A percentile compares a stretch with the other conserved stretches of the same genome.
phyloP scores from a whole-genome alignment of 2,329 filamentous ascomycete species.

The Microcyclospora tardicrescens region DNA sequence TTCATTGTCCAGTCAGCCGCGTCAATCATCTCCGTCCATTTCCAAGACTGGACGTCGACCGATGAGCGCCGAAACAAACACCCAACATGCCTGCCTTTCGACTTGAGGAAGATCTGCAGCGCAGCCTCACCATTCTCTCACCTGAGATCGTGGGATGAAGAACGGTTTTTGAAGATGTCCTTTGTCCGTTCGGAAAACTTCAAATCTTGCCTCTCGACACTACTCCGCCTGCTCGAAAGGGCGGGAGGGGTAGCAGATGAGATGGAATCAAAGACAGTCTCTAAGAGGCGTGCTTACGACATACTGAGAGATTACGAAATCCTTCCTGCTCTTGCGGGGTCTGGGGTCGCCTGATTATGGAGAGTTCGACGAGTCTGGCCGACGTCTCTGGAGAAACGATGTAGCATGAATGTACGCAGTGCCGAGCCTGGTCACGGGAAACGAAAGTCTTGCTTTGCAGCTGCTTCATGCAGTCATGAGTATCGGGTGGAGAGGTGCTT shows the following conservation, averaged over 20 bases:
- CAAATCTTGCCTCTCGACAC: conserved; percentile 43
- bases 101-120: conserved; percentile 4
- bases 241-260: conserved; percentile 29
- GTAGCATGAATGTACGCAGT: conserved; percentile 3
- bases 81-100: conserved; percentile 16
- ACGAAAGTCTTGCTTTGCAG: conserved; percentile 9
- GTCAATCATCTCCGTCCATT: conserved; percentile 49
- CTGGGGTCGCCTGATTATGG: conserved; percentile 6
- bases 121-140: conserved; percentile 14
- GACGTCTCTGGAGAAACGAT: conserved; percentile 14
- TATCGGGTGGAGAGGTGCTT: too few relatives aligned
- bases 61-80: conserved; percentile 43
- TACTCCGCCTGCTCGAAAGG: neutral
- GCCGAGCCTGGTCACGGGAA: too few relatives aligned
- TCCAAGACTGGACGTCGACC: conserved; percentile 37
- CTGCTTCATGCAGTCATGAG: conserved; percentile 1
- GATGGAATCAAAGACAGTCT: conserved; percentile 94
- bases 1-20: conserved; percentile 46
- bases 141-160: conserved; percentile 28
- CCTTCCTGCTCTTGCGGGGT: conserved; percentile 12
- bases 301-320: conserved; percentile 52
- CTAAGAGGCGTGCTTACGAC: conserved; percentile 62
- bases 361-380: neutral
- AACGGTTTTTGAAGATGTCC: conserved; percentile 90
- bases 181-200: conserved; percentile 58